Conservation (phyloP, 2,329 filamentous ascomycete genomes). For the Coniochaeta ligniaria region DNA sequence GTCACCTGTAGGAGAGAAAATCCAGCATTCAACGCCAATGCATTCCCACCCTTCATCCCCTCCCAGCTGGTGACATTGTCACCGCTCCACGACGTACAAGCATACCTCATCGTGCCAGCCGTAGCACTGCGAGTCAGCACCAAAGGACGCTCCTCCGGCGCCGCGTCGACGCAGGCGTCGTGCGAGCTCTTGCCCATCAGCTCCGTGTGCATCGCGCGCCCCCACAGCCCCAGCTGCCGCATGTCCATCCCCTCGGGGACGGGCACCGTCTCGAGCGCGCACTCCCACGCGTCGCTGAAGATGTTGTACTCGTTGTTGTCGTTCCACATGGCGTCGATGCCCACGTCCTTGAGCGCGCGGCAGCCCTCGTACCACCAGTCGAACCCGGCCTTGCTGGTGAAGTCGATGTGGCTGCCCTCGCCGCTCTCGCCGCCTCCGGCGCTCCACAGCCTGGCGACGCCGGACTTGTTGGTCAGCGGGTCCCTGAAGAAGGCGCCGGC, state of each 20-base stretch:
- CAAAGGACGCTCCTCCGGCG: constrained; percentile 55
- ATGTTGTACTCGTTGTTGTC: constrained; percentile 56
- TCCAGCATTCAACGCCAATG: constrained; percentile 60
- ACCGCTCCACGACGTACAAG: constrained; percentile 66
- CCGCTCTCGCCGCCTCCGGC: constrained; percentile 64
- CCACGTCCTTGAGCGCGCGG: constrained; percentile 50
- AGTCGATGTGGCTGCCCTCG: constrained; percentile 66
- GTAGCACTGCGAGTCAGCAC: constrained; percentile 66
- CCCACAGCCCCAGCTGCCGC: constrained; percentile 57
- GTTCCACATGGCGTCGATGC: constrained; percentile 72
- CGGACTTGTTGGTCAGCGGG: constrained; percentile 40
- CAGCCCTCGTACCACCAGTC: constrained; percentile 68
- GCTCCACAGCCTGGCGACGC: constrained; percentile 61
- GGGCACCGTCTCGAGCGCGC: constrained; percentile 41
- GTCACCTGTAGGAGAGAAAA: constrained; percentile 57
- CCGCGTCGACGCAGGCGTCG: constrained; percentile 50
- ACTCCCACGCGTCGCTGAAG: constrained; percentile 57
- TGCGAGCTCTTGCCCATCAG: constrained; percentile 65
- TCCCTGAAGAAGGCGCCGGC: constrained; percentile 59
- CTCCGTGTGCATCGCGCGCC: constrained; percentile 61
- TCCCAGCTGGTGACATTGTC: constrained; percentile 71
- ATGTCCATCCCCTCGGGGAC: constrained; percentile 20
- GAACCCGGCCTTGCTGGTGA: constrained; percentile 59
- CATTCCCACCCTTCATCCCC: constrained; percentile 65
- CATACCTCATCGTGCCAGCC: constrained; percentile 62